Conservation (phyloP, 75 land plant species). For the Selaginella moellendorffii region DNA sequence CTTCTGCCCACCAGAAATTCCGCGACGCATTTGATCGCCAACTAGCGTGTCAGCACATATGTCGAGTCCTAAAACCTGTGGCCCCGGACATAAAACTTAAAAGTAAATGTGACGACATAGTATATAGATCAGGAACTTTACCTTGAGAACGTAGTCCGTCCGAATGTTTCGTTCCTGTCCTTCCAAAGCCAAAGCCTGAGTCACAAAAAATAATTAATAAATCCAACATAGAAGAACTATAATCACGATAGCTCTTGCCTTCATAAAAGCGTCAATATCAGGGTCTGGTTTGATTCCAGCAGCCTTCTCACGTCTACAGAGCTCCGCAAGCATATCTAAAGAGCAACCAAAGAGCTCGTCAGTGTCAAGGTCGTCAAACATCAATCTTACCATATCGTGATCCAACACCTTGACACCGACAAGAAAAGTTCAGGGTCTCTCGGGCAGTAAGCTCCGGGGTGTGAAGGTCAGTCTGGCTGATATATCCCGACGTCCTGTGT, state of each 20-base stretch:
- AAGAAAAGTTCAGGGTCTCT: constrained; percentile 50
- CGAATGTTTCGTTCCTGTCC: neutral
- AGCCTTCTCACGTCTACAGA: neutral
- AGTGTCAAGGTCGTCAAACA: neutral
- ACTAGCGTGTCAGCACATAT: neutral
- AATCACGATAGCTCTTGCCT: neutral
- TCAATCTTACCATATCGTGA: constrained; percentile 27
- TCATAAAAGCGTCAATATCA: constrained; percentile 6
- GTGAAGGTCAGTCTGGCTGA: constrained; percentile 45
- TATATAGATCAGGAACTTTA: too few species aligned
- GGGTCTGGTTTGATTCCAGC: constrained; percentile 10
- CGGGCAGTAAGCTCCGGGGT: constrained; percentile 39
- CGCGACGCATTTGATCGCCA: neutral
- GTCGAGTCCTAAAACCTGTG: neutral
- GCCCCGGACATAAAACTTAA: neutral
- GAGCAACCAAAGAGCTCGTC: neutral
- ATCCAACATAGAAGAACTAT: neutral
- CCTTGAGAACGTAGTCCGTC: constrained; percentile 7
- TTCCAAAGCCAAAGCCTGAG: neutral
- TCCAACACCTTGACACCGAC: constrained; percentile 48
- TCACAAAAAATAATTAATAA: neutral
- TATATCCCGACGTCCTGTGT: constrained; percentile 43
- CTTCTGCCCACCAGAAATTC: neutral
- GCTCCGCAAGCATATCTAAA: neutral
- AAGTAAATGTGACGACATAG: neutral